Conservation (phyloP, 2,329 filamentous ascomycete genomes). For the Clarireedia monteithiana region DNA sequence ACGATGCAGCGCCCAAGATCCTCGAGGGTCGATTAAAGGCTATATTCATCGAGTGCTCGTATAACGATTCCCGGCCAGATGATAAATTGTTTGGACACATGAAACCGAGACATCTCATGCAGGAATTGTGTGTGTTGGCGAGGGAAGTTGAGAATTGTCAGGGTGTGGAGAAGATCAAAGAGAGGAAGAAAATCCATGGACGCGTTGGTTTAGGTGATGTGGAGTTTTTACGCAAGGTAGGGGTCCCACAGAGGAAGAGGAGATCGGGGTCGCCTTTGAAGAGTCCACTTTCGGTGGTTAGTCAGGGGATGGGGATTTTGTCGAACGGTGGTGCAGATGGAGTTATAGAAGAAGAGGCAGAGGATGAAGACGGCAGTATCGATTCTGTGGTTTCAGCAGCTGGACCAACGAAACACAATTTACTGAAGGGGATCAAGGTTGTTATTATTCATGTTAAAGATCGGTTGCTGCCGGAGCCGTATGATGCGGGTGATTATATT, state of each 20-base stretch:
- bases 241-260: too few relatives aligned
- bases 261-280: too few relatives aligned
- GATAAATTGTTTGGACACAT: slow-evolving; percentile 82
- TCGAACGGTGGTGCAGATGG: too few relatives aligned
- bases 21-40: slow-evolving; percentile 62
- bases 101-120: slow-evolving; percentile 71
- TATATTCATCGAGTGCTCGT: slow-evolving; percentile 95
- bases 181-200: background rate
- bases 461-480: background rate
- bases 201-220: too few relatives aligned
- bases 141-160: slow-evolving; percentile 19
- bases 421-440: slow-evolving; percentile 64
- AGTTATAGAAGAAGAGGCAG: background rate
- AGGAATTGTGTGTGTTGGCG: slow-evolving; percentile 69
- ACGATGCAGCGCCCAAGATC: slow-evolving; percentile 80
- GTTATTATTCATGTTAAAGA: slow-evolving; percentile 96
- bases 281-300: too few relatives aligned
- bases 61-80: slow-evolving; percentile 71
- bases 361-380: background rate
- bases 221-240: too few relatives aligned
- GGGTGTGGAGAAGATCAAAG: background rate
- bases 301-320: too few relatives aligned
- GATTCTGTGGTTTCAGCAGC: background rate
- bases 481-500: too few relatives aligned
- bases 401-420: too few relatives aligned